Base-by-base conservation (phyloP, 306 rosid species). In the Quercus wislizeni region DNA sequence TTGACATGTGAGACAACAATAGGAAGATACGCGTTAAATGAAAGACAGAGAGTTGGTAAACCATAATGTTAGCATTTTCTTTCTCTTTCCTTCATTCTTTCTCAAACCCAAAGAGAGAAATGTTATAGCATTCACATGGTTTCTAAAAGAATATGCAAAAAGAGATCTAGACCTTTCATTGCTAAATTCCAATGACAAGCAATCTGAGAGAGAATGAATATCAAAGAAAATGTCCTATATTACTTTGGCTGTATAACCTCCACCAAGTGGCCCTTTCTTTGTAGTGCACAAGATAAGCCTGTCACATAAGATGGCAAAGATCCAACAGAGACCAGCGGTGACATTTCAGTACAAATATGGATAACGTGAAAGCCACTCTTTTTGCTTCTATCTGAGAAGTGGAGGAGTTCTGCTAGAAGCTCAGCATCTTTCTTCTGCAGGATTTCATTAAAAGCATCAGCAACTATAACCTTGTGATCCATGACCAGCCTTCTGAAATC, bases 181-280 rank as follows among this genome's bases (percentile, higher is more conserved):
- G 69, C 54, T 23, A 54, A 79, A 21, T 51, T 59, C 71, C 55
- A 61, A 54, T 69, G 35, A 49, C 46, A 57, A 43, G 74, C 33
- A 81, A 38, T 65, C 79, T 27, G 71, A 64, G n/a, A 57, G 71
- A 74, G 57, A 64, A 82, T 28, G 46, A 79, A 80, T 59, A 85
- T 43, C 41, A 74, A 59, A 76, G 49, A 43, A 78, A 20, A 23
- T 75, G 71, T 71, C 59, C 78, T 77, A 20, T 54, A 78, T 90
- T 94, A 94, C 98, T 88, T 94, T 85, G 97, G 98, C 85, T 92
- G 77, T 78, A 94, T 92, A 78, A 92, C 94, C 90, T 94, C 98
- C 83, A 89, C 98, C 78, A 88, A 78, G 85, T 94, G 88, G 51
- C 98, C 98, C 85, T 88, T 89, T 88, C 92, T 89, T 84, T 94